Conservation (phyloP, 768 basidiomycete genomes). For the Boletus pseudopeckii region DNA sequence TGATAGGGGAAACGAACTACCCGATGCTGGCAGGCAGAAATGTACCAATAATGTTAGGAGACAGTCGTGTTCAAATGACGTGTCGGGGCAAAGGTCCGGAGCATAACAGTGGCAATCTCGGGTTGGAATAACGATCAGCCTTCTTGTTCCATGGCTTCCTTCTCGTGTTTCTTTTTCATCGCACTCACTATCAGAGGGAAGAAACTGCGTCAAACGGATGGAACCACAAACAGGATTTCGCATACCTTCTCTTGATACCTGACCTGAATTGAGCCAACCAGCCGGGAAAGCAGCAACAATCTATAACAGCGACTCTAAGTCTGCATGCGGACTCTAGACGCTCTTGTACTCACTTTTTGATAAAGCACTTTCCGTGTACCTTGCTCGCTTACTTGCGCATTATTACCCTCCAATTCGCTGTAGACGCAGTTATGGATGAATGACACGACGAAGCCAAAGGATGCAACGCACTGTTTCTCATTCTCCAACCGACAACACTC, state of each 20-base stretch:
- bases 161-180: slow-evolving; percentile 80
- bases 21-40: not conserved
- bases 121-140: slow-evolving; percentile 9
- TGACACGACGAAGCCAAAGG: not conserved
- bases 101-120: not conserved
- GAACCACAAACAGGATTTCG: not conserved
- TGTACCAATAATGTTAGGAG: slow-evolving; percentile 22
- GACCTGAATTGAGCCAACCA: slow-evolving; percentile 83
- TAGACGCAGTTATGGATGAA: slow-evolving; percentile 14
- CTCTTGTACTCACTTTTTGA: slow-evolving; percentile 52
- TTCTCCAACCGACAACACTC: slow-evolving; percentile 70
- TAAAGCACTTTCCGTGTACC: slow-evolving; percentile 76
- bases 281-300: slow-evolving; percentile 80
- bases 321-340: not conserved
- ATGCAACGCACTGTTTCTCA: slow-evolving; percentile 51
- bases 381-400: slow-evolving; percentile 75
- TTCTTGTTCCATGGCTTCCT: slow-evolving; percentile 65
- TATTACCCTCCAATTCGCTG: slow-evolving; percentile 59
- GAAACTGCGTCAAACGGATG: not conserved
- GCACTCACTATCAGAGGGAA: slow-evolving; percentile 56
- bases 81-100: not conserved
- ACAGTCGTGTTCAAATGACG: not conserved
- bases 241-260: slow-evolving; percentile 84
- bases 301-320: slow-evolving; percentile 28
- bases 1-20: not conserved